A percentile compares a stretch with the other conserved stretches of the same genome.
phyloP scores from a whole-genome alignment of 495 filamentous ascomycete genomes.

The Daldinia childiae region DNA sequence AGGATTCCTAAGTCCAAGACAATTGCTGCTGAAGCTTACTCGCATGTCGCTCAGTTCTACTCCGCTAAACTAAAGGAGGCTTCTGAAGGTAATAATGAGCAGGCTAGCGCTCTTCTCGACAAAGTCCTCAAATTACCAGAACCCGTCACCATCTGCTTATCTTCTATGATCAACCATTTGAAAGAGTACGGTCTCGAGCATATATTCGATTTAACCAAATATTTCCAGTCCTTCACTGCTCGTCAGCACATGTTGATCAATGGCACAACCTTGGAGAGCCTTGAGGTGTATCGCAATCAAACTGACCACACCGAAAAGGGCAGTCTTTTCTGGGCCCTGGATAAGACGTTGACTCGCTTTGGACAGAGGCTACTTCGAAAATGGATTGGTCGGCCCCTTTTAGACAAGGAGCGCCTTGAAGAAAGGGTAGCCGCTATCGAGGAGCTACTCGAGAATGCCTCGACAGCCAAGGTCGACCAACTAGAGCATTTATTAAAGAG shows the following conservation, averaged over 20 bases:
- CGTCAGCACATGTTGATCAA: constrained; percentile 96
- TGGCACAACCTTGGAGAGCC: constrained; percentile 90
- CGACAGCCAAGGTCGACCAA: constrained; percentile 73
- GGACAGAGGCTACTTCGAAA: constrained; percentile 88
- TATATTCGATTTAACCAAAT: constrained; percentile 95
- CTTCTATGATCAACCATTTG: constrained; percentile 95
- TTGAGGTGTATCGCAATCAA: constrained; percentile 96
- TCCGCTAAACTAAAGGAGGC: constrained; percentile 79
- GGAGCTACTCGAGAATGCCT: constrained; percentile 78
- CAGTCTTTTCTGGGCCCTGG: constrained; percentile 93
- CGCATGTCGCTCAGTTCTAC: constrained; percentile 94
- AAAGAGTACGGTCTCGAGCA: constrained; percentile 94
- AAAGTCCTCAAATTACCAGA: constrained; percentile 87
- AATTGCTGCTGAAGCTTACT: constrained; percentile 82
- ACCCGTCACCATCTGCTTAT: constrained; percentile 88
- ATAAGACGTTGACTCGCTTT: constrained; percentile 91
- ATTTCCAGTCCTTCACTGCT: constrained; percentile 96
- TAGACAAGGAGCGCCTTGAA: constrained; percentile 80
- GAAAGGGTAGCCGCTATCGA: constrained; percentile 89
- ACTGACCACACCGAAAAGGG: constrained; percentile 88
- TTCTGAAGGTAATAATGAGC: constrained; percentile 50
- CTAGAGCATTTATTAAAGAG: constrained; percentile 73
- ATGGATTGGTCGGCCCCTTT: constrained; percentile 92
- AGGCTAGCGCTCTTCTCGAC: constrained; percentile 72
- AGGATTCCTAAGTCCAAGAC: constrained; percentile 79